Conservation (phyloP, 1,284 basidiomycete species). For the Porogramme epimiltina region DNA sequence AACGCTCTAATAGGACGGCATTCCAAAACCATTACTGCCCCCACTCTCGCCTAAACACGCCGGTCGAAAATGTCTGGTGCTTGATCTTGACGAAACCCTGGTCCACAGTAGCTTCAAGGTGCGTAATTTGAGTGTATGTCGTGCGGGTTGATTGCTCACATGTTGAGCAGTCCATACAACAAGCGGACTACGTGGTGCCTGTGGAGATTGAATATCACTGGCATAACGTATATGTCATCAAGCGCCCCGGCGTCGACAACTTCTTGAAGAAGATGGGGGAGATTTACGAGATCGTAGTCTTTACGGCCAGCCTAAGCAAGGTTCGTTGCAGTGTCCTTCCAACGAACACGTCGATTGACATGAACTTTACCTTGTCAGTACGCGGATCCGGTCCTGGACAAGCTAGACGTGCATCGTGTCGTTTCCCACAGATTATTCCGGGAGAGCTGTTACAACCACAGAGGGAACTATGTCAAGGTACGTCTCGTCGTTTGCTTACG, state of each 20-base stretch:
- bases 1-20: slow-evolving; percentile 64
- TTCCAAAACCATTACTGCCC: slow-evolving; percentile 86
- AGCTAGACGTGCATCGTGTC: slow-evolving; percentile 89
- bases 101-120: slow-evolving; percentile 95
- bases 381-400: slow-evolving; percentile 97
- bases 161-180: slow-evolving; percentile 77
- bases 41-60: slow-evolving; percentile 72
- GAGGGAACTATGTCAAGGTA: slow-evolving; percentile 99
- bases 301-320: slow-evolving; percentile 96
- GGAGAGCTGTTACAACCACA: slow-evolving; percentile 99
- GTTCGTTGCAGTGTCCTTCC: slow-evolving; percentile 40
- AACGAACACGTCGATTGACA: not conserved
- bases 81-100: slow-evolving; percentile 95
- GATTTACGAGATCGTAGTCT: slow-evolving; percentile 96
- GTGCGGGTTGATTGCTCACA: slow-evolving; percentile 4
- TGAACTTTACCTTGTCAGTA: slow-evolving; percentile 65
- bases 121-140: slow-evolving; percentile 3
- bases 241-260: slow-evolving; percentile 95
- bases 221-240: slow-evolving; percentile 99
- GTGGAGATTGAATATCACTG: slow-evolving; percentile 98
- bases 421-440: slow-evolving; percentile 97
- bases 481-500: slow-evolving; percentile 36
- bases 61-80: slow-evolving; percentile 90
- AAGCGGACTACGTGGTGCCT: slow-evolving; percentile 97
- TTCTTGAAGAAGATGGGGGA: slow-evolving; percentile 98